Evolutionary conservation across 2,329 filamentous ascomycete genomes (phyloP).

Genomic region (Cryphonectria radicalis): DNA sequence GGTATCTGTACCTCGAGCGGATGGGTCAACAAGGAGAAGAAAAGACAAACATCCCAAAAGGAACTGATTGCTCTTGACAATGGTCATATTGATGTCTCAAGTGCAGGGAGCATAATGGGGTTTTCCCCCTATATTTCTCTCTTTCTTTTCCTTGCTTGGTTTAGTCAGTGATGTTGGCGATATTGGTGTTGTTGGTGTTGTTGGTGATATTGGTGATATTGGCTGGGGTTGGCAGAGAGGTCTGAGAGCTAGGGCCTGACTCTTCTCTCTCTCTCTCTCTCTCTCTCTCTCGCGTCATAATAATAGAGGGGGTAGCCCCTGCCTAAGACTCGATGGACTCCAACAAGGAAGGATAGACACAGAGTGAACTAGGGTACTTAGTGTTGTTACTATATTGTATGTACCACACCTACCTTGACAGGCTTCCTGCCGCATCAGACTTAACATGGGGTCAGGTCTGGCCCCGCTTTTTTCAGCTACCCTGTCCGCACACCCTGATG

Average conservation of each 20-base stretch:
- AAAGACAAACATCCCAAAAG: not conserved
- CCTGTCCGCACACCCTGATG: conserved; percentile 12
- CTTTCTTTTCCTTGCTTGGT: not conserved
- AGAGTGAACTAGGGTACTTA: not conserved
- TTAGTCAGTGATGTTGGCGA: not conserved
- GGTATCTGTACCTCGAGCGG: not conserved
- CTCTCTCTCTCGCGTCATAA: no score
- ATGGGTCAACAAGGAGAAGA: not conserved
- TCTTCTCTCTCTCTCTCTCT: no score
- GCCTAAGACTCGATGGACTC: not conserved
- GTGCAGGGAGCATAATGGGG: not conserved
- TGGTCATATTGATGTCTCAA: not conserved
- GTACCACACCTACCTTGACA: not conserved
- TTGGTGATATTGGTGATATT: not conserved
- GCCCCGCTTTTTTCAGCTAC: not conserved
- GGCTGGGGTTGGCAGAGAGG: not conserved
- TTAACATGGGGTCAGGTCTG: not conserved
- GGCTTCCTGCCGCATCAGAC: not conserved
- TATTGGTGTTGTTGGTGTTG: not conserved
- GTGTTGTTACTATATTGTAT: not conserved
- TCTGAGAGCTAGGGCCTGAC: not conserved
- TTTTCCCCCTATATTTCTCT: no score
- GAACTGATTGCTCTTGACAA: not conserved
- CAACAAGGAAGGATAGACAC: not conserved
- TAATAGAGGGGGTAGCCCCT: not conserved